Evolutionary conservation across 208 protist species (phyloP).

Genomic region (Wallacemonas sp.): DNA sequence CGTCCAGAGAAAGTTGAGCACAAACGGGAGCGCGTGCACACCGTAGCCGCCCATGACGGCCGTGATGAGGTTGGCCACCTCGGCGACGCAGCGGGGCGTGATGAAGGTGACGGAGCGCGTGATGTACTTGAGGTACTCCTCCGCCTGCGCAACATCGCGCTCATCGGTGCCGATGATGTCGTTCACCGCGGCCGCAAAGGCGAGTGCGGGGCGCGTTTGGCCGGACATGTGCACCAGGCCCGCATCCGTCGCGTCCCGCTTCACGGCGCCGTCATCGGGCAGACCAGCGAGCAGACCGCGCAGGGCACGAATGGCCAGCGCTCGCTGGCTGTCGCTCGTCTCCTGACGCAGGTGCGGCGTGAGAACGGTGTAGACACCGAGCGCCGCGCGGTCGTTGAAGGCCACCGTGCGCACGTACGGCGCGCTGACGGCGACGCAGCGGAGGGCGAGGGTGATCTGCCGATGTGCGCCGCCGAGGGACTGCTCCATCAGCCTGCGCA

Average conservation of each 20-base stretch:
- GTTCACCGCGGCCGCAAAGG: background rate
- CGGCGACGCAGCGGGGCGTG: conserved; percentile 57
- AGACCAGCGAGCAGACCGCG: conserved; percentile 50
- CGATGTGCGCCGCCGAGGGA: conserved; percentile 14
- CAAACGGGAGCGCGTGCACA: conserved; percentile 47
- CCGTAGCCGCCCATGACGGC: conserved; percentile 59
- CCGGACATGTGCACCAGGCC: conserved; percentile 1
- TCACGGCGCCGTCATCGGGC: conserved; percentile 19
- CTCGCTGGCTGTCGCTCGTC: conserved; percentile 34
- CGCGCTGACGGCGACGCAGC: conserved; percentile 50
- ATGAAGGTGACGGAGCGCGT: conserved; percentile 19
- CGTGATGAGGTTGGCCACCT: conserved; percentile 52
- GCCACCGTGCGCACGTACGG: conserved; percentile 73
- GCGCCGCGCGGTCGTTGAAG: conserved; percentile 47
- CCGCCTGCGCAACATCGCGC: conserved; percentile 47
- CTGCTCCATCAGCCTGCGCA: conserved; percentile 11
- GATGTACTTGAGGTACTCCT: conserved; percentile 54
- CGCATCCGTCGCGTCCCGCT: background rate
- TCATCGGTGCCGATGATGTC: conserved; percentile 45
- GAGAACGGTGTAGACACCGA: conserved; percentile 35
- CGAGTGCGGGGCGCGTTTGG: background rate
- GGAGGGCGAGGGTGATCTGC: conserved; percentile 25
- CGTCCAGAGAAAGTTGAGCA: conserved; percentile 39
- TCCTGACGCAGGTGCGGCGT: conserved; percentile 28
- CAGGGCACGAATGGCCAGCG: conserved; percentile 48